phyloP scores from a whole-genome alignment of 2,329 filamentous ascomycete genomes.

The Amesomyces nigricolor region DNA sequence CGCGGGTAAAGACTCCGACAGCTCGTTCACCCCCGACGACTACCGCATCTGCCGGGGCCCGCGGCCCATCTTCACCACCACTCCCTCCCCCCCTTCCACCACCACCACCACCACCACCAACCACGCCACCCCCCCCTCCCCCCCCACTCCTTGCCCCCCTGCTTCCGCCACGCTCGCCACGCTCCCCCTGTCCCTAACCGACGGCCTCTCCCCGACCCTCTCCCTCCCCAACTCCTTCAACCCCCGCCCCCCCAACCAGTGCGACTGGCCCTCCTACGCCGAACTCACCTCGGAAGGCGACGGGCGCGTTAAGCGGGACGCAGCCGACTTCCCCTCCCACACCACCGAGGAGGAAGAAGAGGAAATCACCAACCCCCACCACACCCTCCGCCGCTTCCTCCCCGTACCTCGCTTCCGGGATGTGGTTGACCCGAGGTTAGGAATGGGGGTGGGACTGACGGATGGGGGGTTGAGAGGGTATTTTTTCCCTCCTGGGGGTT shows the following conservation, averaged over 20 bases:
- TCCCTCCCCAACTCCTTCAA: not conserved
- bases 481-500: not conserved
- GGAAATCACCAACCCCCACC: too few species aligned
- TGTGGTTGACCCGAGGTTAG: not conserved
- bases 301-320: not conserved
- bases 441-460: too few species aligned
- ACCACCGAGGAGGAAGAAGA: not conserved
- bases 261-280: conserved; percentile 3
- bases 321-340: not conserved
- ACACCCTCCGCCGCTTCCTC: not conserved
- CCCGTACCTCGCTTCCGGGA: not conserved
- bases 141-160: not conserved
- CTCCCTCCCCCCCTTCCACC: not conserved
- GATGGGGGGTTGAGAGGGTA: not conserved
- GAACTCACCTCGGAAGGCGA: conserved; percentile 4
- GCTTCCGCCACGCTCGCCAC: not conserved
- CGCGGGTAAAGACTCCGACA: too few species aligned
- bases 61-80: not conserved
- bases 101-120: too few species aligned
- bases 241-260: not conserved
- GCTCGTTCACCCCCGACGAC: not conserved
- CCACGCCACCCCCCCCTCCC: too few species aligned
- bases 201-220: not conserved
- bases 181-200: not conserved
- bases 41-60: not conserved